phyloP scores from a whole-genome alignment of 208 protist genomes.

The Wallacemonas sp. region DNA sequence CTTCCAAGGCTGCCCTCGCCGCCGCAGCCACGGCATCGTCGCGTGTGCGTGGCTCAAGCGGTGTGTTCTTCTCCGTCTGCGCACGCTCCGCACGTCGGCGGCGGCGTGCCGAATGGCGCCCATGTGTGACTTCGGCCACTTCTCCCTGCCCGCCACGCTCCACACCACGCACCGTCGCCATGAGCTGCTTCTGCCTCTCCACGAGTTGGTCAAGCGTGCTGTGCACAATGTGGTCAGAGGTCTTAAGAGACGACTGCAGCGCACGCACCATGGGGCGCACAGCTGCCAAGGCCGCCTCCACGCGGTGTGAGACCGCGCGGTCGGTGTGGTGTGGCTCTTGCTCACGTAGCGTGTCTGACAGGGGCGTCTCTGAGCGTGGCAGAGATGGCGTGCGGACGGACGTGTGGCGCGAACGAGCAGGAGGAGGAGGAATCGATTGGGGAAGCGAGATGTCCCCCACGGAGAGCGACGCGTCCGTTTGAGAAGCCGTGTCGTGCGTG shows the following conservation, averaged over 20 bases:
- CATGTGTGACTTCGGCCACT: not conserved
- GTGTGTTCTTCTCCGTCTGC: too few species aligned
- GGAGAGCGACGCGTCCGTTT: not conserved
- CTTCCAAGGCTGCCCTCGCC: too few species aligned
- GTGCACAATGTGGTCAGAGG: conserved; percentile 5
- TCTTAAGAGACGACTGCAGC: not conserved
- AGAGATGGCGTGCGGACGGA: not conserved
- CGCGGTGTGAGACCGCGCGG: not conserved
- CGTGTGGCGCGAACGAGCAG: not conserved
- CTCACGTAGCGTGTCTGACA: not conserved
- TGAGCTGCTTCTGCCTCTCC: conserved; percentile 10
- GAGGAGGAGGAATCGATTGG: not conserved
- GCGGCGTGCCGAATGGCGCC: not conserved
- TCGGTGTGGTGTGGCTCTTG: conserved; percentile 1
- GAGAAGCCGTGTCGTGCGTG: not conserved
- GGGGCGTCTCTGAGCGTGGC: conserved; percentile 2
- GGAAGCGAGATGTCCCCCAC: not conserved
- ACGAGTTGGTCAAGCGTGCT: conserved; percentile 12
- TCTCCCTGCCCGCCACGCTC: not conserved
- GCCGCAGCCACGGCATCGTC: not conserved
- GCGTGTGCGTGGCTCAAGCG: not conserved
- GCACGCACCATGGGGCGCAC: conserved; percentile 22
- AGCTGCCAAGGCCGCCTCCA: conserved; percentile 9
- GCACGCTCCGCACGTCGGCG: too few species aligned
- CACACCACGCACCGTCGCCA: not conserved